Conservation (phyloP, 805 yeast species). For the Spathaspora hagerdaliae region DNA sequence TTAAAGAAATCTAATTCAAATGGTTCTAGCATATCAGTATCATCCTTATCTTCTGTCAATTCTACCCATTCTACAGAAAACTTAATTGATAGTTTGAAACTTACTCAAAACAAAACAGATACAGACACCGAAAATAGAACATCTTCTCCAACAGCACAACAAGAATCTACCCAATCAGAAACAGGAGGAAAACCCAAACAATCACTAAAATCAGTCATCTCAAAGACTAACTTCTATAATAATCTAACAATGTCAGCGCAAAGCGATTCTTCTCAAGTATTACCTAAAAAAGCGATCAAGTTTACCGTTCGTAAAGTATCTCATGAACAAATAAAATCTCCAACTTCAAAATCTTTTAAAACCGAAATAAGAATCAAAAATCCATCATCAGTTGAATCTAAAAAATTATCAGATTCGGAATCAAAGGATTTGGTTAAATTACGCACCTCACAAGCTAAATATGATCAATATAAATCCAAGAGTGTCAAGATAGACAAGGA, state of each 20-base stretch:
- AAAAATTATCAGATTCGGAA: background rate
- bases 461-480: conserved; percentile 27
- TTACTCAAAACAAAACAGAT: background rate
- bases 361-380: background rate
- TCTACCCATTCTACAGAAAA: conserved; percentile 20
- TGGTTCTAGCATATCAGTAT: conserved; percentile 10
- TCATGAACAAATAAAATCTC: conserved; percentile 20
- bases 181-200: background rate
- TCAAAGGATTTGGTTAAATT: conserved; percentile 12
- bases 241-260: background rate
- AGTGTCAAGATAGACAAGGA: conserved; percentile 39
- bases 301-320: conserved; percentile 33
- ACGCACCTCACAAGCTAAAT: conserved; percentile 27
- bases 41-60: conserved; percentile 21
- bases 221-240: conserved; percentile 7
- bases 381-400: background rate
- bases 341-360: conserved; percentile 1
- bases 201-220: conserved; percentile 5
- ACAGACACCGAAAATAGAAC: background rate
- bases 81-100: conserved; percentile 14
- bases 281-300: conserved; percentile 22
- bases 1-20: background rate
- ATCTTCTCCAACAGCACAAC: background rate
- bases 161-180: background rate
- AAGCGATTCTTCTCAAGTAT: background rate